Conservation (phyloP, 2,329 filamentous ascomycete genomes). For the Cladosporium oxysporum region DNA sequence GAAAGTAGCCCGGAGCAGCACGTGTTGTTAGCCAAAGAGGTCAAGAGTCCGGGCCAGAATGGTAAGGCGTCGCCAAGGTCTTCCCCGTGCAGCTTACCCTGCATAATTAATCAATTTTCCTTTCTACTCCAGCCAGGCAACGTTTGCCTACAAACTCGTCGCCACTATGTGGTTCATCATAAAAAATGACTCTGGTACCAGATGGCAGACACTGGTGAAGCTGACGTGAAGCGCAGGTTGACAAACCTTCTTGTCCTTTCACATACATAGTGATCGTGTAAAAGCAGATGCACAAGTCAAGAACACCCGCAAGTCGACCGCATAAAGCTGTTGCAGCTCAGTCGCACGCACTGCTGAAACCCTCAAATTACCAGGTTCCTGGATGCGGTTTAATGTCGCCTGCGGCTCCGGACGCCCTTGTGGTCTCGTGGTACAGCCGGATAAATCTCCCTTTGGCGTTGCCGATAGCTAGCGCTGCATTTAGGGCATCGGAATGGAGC, state of each 20-base stretch:
- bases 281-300: neutral
- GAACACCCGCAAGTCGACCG: neutral
- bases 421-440: conserved; percentile 1
- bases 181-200: neutral
- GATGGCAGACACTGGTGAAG: neutral
- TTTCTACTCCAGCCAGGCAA: neutral
- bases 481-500: neutral
- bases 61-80: conserved; percentile 18
- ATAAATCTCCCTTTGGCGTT: conserved; percentile 10
- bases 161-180: neutral
- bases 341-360: neutral
- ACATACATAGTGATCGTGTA: neutral
- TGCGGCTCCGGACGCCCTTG: neutral
- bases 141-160: neutral
- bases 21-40: neutral
- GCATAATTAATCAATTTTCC: conserved; percentile 16
- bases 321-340: neutral
- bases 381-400: neutral
- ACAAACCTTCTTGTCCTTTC: neutral
- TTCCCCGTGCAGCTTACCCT: conserved; percentile 17
- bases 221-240: neutral
- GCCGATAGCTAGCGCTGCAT: neutral
- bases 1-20: conserved; percentile 18
- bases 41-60: conserved; percentile 15
- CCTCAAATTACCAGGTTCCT: neutral